Evolutionary conservation across 2,329 filamentous ascomycete genomes (phyloP), one percentile per base, ranked within the genome.

Genomic region (Orbilia ellipsospora): DNA sequence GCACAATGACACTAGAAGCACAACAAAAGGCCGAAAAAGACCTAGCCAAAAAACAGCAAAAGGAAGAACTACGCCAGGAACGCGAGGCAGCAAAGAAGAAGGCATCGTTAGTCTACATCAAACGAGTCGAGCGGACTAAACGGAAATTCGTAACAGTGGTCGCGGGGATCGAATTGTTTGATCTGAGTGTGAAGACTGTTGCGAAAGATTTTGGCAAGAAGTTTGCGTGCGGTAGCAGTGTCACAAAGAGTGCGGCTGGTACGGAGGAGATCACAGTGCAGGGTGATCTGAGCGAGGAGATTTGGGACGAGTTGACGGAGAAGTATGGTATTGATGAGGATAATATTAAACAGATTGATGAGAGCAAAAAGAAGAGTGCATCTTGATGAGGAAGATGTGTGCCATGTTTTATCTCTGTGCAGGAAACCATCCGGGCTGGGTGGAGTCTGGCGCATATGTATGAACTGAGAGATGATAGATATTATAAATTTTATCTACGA

Each of bases 161-260:
- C n/a, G 89, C 89, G 5, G 95, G 95, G 0, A 86, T 99, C 18
- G 95, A 99, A 82, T 89, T 90, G 0, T 96, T 97, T 81, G 93
- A 93, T 0, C 83, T 98, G 50, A 94, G 98, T 68, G 87, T 97
- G 80, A 99, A 99, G 84, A 98, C 97, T 85, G 86, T 96, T 6
- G 90, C 94, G 72, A 98, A 98, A 86, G 95, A 98, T 81, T 90
- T 98, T 79, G 95, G 95, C 77, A 99, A 98, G 88, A 98, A 97
- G 84, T 98, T 99, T 81, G 95, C 95, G 31, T 98, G 95, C 8
- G 95, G 95, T 0, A 91, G 90, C 15, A 94, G 90, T 52, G 95
- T 99, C 52, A 98, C 94, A 7, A 97, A 97, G 84, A 88, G 91
- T 0, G 88, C 93, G 0, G 90, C 89, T 66, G 93, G 92, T 20